Percentiles rank a stretch among this genome's conserved stretches.
phyloP scores from a whole-genome alignment of 306 rosid genomes.

The Vigna nakashimae region DNA sequence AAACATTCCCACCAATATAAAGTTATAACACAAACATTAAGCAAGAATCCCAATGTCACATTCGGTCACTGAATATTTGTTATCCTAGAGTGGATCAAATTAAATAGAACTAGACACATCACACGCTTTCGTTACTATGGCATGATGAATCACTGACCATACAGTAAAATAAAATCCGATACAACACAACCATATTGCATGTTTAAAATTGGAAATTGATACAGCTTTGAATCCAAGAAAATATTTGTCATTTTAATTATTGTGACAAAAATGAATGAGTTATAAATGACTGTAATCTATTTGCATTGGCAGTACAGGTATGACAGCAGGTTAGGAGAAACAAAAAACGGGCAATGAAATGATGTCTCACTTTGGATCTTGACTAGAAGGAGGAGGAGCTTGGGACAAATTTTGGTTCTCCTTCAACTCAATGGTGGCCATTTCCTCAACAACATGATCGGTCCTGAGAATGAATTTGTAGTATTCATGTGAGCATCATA shows the following conservation, averaged over 20 bases:
- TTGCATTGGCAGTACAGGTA: conserved; percentile 6
- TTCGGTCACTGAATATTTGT: not conserved
- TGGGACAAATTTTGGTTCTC: conserved; percentile 41
- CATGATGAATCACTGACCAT: conserved; percentile 15
- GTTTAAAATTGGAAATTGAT: not conserved
- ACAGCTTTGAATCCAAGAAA: conserved; percentile 22
- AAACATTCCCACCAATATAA: not conserved
- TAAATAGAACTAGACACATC: not conserved
- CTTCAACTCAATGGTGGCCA: conserved; percentile 59
- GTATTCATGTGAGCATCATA: conserved; percentile 72
- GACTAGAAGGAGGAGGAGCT: not conserved
- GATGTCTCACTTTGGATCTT: conserved; percentile 34
- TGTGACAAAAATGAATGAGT: conserved; percentile 37
- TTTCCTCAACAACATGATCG: conserved; percentile 75
- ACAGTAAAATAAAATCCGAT: not conserved
- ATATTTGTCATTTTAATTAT: conserved; percentile 38
- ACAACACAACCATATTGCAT: not conserved
- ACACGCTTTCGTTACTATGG: not conserved
- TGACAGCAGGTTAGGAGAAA: not conserved
- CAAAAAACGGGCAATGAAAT: not conserved
- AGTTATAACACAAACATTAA: not conserved
- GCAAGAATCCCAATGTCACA: not conserved
- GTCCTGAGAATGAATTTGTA: conserved; percentile 67
- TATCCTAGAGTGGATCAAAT: not conserved
- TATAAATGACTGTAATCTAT: conserved; percentile 11